Evolutionary conservation across 352 stramenopile genomes (phyloP), one percentile per base, ranked within the genome.

Genomic region (Phytophthora megakarya): DNA sequence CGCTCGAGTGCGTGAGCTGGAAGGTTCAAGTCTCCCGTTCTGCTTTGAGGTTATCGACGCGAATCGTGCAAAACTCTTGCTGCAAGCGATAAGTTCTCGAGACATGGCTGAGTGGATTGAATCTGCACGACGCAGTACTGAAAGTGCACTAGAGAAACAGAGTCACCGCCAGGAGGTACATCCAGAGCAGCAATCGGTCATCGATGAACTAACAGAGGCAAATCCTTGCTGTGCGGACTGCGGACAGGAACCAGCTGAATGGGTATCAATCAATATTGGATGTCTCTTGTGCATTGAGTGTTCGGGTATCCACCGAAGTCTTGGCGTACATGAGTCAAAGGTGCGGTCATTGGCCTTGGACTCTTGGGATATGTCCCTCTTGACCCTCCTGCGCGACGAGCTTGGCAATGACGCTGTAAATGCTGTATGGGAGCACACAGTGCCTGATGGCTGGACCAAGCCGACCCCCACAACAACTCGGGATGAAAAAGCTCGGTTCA

Each of bases 271-370:
- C 56, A 99, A 99, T 74, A 87, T 99, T 45, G 96, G 97, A 12
- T 91, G 97, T 45, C 76, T 99, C 21, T 70, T 99, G 32, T 99
- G 97, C 66, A 98, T 99, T 64, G 89, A 98, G 67, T 99, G 97
- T 69, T 97, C 89, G 35, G 97, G 95, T 15, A 98, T 99, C 35
- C 97, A 99, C 62, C 85, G 97, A 37, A 98, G 86, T 59, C 81
- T 99, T 16, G 97, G 97, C 44, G 94, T 98, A 3, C 97, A 99
- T 78, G 91, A 99, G 26, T 98, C 94, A 37, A 98, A 98, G 75
- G 92, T 99, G 38, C 81, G 95, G n/a, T 97, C 89, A 26, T 61
- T 98, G 15, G 77, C 80, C 4, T 74, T 98, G 21, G 92, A 98
- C 64, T 94, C 86, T 21, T 96, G 90, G 89, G 87, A 96, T 45